Evolutionary conservation across 2,329 filamentous ascomycete genomes (phyloP), one percentile per base, ranked within the genome.

Genomic region (Aquanectria penicillioides): DNA sequence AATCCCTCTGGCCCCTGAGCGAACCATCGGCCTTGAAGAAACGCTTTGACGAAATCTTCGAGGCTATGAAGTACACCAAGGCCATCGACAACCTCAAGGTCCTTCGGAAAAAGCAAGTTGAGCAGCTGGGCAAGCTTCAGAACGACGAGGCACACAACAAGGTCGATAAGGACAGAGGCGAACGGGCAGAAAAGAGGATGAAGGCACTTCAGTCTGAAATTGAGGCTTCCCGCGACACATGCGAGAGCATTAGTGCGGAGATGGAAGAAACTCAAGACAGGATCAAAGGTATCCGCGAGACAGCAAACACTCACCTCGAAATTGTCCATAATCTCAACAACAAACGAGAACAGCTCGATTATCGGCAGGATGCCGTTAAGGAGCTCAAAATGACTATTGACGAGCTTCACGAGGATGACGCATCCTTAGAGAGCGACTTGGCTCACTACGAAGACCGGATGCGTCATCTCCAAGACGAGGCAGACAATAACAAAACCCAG

Each of bases 11-110:
- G 95, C 95, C 95, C 0, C 89, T 99, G 83, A 96, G 93, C 72
- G 92, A 97, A 70, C 93, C 95, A 0, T 81, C 86, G 0, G 87
- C 86, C 1, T 81, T 99, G 47, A 99, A 99, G 77, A 96, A 96
- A 75, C 90, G 89, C 49, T 99, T 99, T 60, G 95, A 99, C 72
- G 93, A 97, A 73, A 99, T 99, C 10, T 99, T 99, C 67, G 95
- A 98, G 77, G 95, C 95, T 1, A 83, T 92, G 77, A 97, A 97
- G 74, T 99, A 98, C 76, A 97, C 94, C 28, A 97, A 97, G 71
- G 95, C 94, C 15, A 97, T 99, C 59, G 94, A 97, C 40, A 97
- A 97, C 74, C 91, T 99, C 73, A 97, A 97, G 72, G 75, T 88
- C 9, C 82, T 98, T 46, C 85, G 90, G 33, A 99, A 98, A 78